A percentile compares a stretch with the other conserved stretches of the same genome.
Evolutionary conservation across 495 filamentous ascomycete genomes (phyloP).

Genomic region (Glutinoglossum americanum): DNA sequence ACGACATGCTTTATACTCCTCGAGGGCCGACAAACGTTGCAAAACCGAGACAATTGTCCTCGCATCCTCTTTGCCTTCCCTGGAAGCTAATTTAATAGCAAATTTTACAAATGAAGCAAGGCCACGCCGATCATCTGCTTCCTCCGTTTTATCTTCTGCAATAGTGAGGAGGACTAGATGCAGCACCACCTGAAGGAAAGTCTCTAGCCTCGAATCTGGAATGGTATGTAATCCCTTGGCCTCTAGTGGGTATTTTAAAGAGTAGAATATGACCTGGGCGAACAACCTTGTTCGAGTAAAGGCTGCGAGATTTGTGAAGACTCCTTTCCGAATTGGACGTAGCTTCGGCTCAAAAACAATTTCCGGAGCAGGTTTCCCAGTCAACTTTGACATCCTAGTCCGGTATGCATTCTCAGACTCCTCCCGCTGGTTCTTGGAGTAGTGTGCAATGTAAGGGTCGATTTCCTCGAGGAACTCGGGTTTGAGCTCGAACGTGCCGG

Average conservation of each 20-base stretch:
- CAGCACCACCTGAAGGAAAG: constrained; percentile 74
- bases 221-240: constrained; percentile 46
- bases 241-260: constrained; percentile 52
- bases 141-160: constrained; percentile 48
- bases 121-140: constrained; percentile 29
- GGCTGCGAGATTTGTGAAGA: constrained; percentile 47
- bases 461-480: constrained; percentile 61
- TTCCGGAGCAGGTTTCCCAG: constrained; percentile 52
- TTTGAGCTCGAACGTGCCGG: constrained; percentile 84
- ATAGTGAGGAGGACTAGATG: constrained; percentile 71
- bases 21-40: constrained; percentile 48
- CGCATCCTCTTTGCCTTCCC: constrained; percentile 12
- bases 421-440: constrained; percentile 90
- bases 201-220: constrained; percentile 63
- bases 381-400: constrained; percentile 69
- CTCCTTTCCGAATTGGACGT: constrained; percentile 50
- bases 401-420: constrained; percentile 80
- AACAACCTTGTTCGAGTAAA: constrained; percentile 76
- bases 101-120: constrained; percentile 43
- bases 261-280: constrained; percentile 75
- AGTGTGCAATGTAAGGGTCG: constrained; percentile 88
- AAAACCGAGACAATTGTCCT: constrained; percentile 55
- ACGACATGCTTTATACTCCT: constrained; percentile 56
- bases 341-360: constrained; percentile 87
- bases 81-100: constrained; percentile 38